Conservation (phyloP, 805 yeast species). For the Lipomyces sp. region DNA sequence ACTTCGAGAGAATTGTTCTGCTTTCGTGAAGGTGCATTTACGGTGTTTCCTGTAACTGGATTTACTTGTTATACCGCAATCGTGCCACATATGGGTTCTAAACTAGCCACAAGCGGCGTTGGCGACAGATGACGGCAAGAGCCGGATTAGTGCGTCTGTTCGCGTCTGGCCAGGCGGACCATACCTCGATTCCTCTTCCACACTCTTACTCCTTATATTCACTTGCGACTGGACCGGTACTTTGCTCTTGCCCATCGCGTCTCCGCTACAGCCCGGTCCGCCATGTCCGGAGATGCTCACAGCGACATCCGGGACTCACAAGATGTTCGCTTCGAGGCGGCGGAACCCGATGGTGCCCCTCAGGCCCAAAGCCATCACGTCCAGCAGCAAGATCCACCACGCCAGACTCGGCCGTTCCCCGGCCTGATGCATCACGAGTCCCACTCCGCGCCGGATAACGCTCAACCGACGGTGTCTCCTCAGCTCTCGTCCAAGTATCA, state of each 20-base stretch:
- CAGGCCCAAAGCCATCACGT: not conserved
- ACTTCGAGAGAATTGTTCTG: too few relatives aligned
- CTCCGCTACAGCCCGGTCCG: conserved; percentile 3
- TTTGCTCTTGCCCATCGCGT: not conserved
- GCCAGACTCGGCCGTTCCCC: not conserved
- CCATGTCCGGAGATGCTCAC: conserved; percentile 4
- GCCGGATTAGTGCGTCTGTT: too few relatives aligned
- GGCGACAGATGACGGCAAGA: too few relatives aligned
- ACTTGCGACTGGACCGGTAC: not conserved
- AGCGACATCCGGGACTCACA: not conserved
- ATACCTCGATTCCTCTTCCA: not conserved
- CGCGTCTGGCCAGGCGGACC: not conserved
- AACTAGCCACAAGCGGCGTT: too few relatives aligned
- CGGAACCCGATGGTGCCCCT: not conserved
- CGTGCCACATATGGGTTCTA: too few relatives aligned
- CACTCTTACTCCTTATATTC: not conserved
- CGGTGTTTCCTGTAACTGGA: too few relatives aligned
- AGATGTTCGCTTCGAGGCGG: not conserved
- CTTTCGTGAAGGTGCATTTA: too few relatives aligned
- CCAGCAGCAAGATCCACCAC: not conserved
- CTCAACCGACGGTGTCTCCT: not conserved
- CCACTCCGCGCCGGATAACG: not conserved
- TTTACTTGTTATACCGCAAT: too few relatives aligned
- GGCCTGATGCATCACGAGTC: not conserved
- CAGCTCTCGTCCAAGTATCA: not conserved